phyloP scores from a whole-genome alignment of 495 filamentous ascomycete species.

The Alectoria sarmentosa region DNA sequence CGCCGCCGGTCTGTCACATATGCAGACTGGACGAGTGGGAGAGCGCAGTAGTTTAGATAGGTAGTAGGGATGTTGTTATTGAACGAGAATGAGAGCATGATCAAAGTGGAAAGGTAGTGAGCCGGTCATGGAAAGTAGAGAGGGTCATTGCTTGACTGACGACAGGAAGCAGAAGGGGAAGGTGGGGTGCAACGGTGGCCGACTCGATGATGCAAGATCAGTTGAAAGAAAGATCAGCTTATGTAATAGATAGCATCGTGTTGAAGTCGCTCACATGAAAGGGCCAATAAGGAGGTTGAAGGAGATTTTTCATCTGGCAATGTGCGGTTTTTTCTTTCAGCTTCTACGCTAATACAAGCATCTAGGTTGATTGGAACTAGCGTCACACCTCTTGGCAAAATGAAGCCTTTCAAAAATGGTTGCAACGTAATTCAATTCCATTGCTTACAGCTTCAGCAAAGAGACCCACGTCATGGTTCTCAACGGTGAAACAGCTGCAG shows the following conservation, averaged over 20 bases:
- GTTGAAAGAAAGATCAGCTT: no score
- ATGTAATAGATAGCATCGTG: no score
- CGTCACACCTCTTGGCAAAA: no score
- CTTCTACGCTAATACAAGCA: neutral
- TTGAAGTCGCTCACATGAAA: neutral
- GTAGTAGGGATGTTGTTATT: neutral
- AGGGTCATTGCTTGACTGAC: neutral
- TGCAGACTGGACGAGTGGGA: neutral
- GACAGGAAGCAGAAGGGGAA: neutral
- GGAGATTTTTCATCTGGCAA: neutral
- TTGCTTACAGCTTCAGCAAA: no score
- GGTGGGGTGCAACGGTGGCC: neutral
- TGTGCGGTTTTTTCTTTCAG: no score
- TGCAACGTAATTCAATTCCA: no score
- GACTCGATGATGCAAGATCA: no score
- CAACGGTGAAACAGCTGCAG: no score
- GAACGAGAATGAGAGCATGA: neutral
- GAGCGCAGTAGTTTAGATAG: no score
- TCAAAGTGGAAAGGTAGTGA: neutral
- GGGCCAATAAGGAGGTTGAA: neutral
- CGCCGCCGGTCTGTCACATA: neutral
- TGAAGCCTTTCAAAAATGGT: no score
- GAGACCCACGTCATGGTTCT: no score
- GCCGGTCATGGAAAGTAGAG: neutral
- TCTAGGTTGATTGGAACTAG: no score